Evolutionary conservation across 176 grass and related monocot species (phyloP), one percentile per base, ranked within the genome.

Genomic region (Oryza glumipatula): DNA sequence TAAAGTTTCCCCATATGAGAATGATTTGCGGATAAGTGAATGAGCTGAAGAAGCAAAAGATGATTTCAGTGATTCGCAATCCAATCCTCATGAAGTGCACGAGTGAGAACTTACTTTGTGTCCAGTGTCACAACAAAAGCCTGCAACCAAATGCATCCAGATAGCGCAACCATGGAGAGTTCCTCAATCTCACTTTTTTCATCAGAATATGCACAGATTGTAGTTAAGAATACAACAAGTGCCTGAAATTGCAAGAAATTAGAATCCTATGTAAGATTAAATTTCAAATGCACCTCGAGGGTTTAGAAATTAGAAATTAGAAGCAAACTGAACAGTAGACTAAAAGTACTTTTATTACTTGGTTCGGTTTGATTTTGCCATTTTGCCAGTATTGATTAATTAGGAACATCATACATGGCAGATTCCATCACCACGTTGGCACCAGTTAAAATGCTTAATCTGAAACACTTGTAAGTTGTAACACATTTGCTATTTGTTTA

Each of bases 91-190:
- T 7, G 8, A 2, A 3, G 0, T 4, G 33, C 43, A 21, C 11
- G 9, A 3, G 19, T 11, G 24, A 15, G 43, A 71, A 72, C 88
- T 88, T 88, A 95, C 95, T 95, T 93, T 67, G 90, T 95, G 30
- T 98, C 95, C 49, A 95, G 72, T 1, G 89, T 93, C 61, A 98
- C 89, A 74, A 98, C 85, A 83, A 98, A 98, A 72, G 95, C 91
- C 85, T 98, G 95, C 35, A 98, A 88, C 93, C 92, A 98, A 85
- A 98, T 95, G 72, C 93, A 93, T 61, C 95, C 95, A 36, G 95
- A 98, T 13, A 98, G 89, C 24, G 93, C 89, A 73, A 98, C 91
- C 93, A 98, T 93, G 51, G 93, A 89, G 15, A 98, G 89, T 85
- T 98, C 89, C 83, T 90, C 89, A 87, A 90, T 93, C 69, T 93